Percentiles rank a stretch among this genome's conserved stretches.
Conservation (phyloP, 2,329 filamentous ascomycete genomes). For the Tolypocladium inflatum region DNA sequence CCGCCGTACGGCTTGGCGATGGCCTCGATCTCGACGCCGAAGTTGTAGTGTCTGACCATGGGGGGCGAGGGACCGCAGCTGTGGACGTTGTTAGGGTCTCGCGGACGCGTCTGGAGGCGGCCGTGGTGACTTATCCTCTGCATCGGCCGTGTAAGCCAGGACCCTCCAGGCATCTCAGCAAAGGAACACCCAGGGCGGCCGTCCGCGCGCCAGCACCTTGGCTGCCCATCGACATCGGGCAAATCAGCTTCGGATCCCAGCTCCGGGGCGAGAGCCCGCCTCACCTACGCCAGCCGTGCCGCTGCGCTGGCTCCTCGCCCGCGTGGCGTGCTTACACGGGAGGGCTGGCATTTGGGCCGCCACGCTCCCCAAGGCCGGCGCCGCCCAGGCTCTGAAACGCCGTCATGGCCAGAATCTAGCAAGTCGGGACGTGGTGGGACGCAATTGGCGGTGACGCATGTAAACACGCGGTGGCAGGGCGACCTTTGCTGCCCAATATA, state of each 20-base stretch:
- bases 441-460: slow-evolving; percentile 8
- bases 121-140: neutral
- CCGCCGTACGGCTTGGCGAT: slow-evolving; percentile 27
- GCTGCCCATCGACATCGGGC: neutral
- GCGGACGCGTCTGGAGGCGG: neutral
- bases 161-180: neutral
- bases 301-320: neutral
- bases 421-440: slow-evolving; percentile 11
- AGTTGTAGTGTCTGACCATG: slow-evolving; percentile 27
- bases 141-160: neutral
- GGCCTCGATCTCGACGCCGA: slow-evolving; percentile 29
- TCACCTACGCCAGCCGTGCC: neutral
- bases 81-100: neutral
- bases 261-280: neutral
- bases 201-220: neutral
- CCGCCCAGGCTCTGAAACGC: neutral
- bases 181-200: neutral
- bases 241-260: neutral
- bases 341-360: neutral
- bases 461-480: neutral
- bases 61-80: too few species aligned
- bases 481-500: slow-evolving; percentile 16
- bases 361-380: neutral
- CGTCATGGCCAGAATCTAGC: neutral
- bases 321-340: neutral